Conservation (phyloP, 108 stramenopile species). For the Skeletonema costatum region DNA sequence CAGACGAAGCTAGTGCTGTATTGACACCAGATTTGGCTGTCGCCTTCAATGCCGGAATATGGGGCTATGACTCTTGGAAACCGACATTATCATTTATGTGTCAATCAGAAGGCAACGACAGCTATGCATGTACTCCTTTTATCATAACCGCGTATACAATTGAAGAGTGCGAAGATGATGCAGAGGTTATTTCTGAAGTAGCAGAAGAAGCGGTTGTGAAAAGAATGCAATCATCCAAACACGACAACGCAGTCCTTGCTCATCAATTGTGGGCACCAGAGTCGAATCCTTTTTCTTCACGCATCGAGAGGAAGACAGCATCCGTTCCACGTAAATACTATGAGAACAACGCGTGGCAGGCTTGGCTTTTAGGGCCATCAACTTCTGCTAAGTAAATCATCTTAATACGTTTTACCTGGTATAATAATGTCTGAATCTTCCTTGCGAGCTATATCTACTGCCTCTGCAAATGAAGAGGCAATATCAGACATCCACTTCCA, state of each 20-base stretch:
- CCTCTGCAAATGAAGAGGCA: conserved; percentile 56
- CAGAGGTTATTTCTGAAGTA: conserved; percentile 49
- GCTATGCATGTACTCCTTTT: conserved; percentile 42
- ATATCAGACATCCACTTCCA: conserved; percentile 82
- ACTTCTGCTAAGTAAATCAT: neutral
- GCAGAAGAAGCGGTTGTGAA: conserved; percentile 34
- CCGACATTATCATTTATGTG: conserved; percentile 63
- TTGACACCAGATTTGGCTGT: conserved; percentile 56
- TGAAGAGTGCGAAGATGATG: conserved; percentile 83
- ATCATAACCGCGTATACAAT: conserved; percentile 84
- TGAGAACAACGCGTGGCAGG: conserved; percentile 89
- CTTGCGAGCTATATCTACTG: conserved; percentile 39
- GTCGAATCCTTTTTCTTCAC: conserved; percentile 74
- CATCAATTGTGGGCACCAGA: conserved; percentile 69
- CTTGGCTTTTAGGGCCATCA: conserved; percentile 62
- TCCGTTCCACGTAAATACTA: conserved; percentile 61
- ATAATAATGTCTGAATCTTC: neutral
- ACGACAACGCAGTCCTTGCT: neutral
- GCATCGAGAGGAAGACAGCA: conserved; percentile 49
- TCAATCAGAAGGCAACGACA: conserved; percentile 10
- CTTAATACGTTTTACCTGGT: neutral
- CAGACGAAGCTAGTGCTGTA: conserved; percentile 4
- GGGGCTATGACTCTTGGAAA: conserved; percentile 88
- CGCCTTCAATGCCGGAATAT: conserved; percentile 86
- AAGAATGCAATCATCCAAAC: neutral